Conservation (phyloP, 305 asterid species). For the Fraxinus sp. region DNA sequence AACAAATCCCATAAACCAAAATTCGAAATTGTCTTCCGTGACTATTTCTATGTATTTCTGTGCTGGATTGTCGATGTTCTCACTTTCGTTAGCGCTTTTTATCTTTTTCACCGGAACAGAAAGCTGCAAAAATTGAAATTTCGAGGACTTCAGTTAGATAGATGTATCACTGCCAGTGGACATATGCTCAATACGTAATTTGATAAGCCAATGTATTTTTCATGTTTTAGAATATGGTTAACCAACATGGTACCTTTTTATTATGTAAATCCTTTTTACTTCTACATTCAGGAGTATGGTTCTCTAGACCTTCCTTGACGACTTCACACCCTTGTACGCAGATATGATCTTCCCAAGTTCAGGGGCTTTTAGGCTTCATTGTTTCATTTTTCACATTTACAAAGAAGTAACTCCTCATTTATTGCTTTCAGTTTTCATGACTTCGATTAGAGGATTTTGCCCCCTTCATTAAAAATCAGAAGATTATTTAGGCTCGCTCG, state of each 20-base stretch:
- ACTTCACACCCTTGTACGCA: no score
- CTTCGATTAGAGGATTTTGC: no score
- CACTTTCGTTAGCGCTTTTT: slow-evolving; percentile 47
- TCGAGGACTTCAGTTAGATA: not conserved
- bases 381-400: no score
- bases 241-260: not conserved
- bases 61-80: slow-evolving; percentile 46
- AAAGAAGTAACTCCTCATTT: no score
- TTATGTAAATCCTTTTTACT: not conserved
- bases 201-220: not conserved
- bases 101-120: slow-evolving; percentile 58
- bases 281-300: not conserved
- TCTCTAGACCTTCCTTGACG: no score
- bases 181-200: not conserved
- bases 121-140: slow-evolving; percentile 37
- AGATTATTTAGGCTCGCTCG: not conserved
- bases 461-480: no score
- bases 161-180: not conserved
- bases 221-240: not conserved
- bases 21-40: slow-evolving; percentile 55
- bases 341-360: no score
- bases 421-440: no score
- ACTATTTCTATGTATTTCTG: slow-evolving; percentile 62
- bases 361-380: no score
- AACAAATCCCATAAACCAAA: slow-evolving; percentile 82